Conservation (phyloP, 805 yeast species). For the Starmerella kuoi region DNA sequence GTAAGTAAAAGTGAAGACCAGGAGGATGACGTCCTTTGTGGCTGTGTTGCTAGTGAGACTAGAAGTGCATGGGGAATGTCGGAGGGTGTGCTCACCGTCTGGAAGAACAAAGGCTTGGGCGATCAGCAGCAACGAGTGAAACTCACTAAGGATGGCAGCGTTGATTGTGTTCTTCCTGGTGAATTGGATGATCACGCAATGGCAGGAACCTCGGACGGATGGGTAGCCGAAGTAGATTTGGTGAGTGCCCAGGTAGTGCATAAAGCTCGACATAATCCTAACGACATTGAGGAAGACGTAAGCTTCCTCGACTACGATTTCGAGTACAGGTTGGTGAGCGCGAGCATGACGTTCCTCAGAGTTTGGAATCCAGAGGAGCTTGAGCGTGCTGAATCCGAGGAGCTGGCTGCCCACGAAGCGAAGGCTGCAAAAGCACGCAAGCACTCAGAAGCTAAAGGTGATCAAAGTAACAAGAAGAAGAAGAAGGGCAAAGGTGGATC, state of each 20-base stretch:
- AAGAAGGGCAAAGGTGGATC: conserved; percentile 7
- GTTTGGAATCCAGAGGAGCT: conserved; percentile 45
- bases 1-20: conserved; percentile 69
- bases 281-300: conserved; percentile 51
- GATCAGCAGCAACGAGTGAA: conserved; percentile 75
- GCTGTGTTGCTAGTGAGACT: conserved; percentile 51
- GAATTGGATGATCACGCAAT: conserved; percentile 29
- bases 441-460: background rate
- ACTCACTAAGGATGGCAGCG: conserved; percentile 49
- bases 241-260: conserved; percentile 53
- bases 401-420: conserved; percentile 3
- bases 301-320: conserved; percentile 63
- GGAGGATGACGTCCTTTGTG: conserved; percentile 79
- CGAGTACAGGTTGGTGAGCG: conserved; percentile 66
- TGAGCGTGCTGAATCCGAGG: conserved; percentile 9
- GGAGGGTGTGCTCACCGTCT: conserved; percentile 74
- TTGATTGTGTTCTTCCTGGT: conserved; percentile 52
- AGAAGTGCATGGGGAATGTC: conserved; percentile 76
- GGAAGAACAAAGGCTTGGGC: conserved; percentile 51
- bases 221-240: conserved; percentile 53
- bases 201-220: conserved; percentile 64
- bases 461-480: background rate
- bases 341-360: conserved; percentile 70
- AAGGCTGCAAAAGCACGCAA: conserved; percentile 5
- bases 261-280: conserved; percentile 47